Evolutionary conservation across 2,329 filamentous ascomycete genomes (phyloP), one percentile per base, ranked within the genome.

Genomic region (Clarireedia homoeocarpa): DNA sequence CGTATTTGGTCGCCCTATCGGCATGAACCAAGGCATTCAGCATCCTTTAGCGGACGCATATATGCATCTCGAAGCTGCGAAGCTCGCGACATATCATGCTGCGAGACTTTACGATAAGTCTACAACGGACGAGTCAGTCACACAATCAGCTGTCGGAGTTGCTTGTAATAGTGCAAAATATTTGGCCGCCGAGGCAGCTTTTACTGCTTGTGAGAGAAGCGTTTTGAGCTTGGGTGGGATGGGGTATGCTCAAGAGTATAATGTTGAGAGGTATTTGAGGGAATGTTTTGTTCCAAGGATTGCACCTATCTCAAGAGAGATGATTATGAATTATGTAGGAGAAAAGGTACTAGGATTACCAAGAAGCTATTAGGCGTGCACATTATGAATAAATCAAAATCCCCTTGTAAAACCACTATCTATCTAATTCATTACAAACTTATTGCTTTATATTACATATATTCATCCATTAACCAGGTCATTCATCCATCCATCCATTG

Each of bases 251-350:
- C 73, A 75, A 40, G 81, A 84, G 65, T 85, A 84, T 65, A 80
- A 85, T 66, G 82, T 86, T 10, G 83, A 86, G 68, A 72, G 83
- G 46, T 86, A 81, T 71, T 73, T 86, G 57, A 71, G 83, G n/a
- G 84, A 86, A 66, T 81, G 80, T 53, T 74, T 85, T 56, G 79
- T 86, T 40, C 83, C 83, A 2, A 71, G 84, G 9, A 82, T 87
- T 52, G 82, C 83, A 9, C 83, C 83, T 0, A 77, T 86, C 0
- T 84, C 80, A 56, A 70, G 83, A 60, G 86, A 89, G 72, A 89
- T 89, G 86, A 87, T 89, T 52, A 72, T 88, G 74, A 89, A 89
- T 62, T 89, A 83, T 67, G 78, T 89, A 12, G 77, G 79, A 2
- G 85, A 89, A 67, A 87, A 81, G 71, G 85, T 81, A 0, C 69